Percentiles rank a stretch among this genome's conserved stretches.
Evolutionary conservation across 2,329 filamentous ascomycete species (phyloP).

Genomic region (Colletotrichum horii): DNA sequence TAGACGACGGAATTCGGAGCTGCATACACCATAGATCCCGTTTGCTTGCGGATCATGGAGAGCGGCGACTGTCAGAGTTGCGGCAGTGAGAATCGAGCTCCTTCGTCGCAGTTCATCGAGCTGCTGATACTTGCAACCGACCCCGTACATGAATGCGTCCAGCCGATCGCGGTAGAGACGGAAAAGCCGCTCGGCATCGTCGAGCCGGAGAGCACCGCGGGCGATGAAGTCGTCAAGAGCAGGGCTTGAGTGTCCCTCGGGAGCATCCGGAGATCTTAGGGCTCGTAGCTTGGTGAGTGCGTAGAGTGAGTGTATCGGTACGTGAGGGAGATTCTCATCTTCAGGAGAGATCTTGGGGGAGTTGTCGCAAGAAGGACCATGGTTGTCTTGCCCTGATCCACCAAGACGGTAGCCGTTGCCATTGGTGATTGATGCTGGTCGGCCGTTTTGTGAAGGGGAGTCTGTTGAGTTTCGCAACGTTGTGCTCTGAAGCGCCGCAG

Average conservation of each 20-base stretch:
- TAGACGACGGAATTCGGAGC: slow-evolving; percentile 58
- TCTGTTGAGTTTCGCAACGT: neutral
- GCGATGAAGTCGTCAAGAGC: slow-evolving; percentile 37
- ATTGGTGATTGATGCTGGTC: neutral
- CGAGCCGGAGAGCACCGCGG: slow-evolving; percentile 45
- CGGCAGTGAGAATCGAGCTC: slow-evolving; percentile 59
- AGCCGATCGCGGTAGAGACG: slow-evolving; percentile 54
- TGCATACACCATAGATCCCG: slow-evolving; percentile 56
- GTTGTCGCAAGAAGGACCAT: slow-evolving; percentile 25
- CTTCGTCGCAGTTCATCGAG: slow-evolving; percentile 57
- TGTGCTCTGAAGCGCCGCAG: slow-evolving; percentile 3
- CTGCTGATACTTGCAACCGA: slow-evolving; percentile 53
- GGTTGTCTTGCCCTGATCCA: slow-evolving; percentile 7
- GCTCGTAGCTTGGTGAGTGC: slow-evolving; percentile 41
- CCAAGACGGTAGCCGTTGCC: neutral
- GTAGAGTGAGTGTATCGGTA: slow-evolving; percentile 44
- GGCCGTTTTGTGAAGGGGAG: neutral
- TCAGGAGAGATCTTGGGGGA: slow-evolving; percentile 28
- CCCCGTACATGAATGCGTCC: slow-evolving; percentile 55
- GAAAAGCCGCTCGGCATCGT: slow-evolving; percentile 57
- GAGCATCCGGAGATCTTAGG: slow-evolving; percentile 35
- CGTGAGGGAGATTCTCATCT: slow-evolving; percentile 40
- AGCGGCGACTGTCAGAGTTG: slow-evolving; percentile 62
- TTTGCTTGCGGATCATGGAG: slow-evolving; percentile 61
- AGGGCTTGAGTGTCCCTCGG: slow-evolving; percentile 5